A percentile compares a stretch with the other conserved stretches of the same genome.
phyloP scores from a whole-genome alignment of 306 rosid species.

The Citrullus amarus region DNA sequence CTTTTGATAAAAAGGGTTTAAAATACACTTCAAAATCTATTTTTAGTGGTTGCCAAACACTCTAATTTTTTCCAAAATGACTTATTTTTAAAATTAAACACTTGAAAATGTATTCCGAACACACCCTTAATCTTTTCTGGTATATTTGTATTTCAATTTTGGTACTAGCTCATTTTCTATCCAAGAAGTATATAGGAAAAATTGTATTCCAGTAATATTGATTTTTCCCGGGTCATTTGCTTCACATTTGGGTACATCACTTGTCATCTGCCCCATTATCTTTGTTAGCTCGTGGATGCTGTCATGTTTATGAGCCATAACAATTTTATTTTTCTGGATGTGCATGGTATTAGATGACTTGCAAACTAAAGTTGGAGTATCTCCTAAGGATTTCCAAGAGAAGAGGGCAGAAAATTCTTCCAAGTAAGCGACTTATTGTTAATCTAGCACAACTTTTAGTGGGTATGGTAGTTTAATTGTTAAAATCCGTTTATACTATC shows the following conservation, averaged over 20 bases:
- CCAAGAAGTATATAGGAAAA: neutral
- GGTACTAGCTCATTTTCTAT: neutral
- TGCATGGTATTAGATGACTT: neutral
- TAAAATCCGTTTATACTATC: neutral
- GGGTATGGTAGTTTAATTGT: neutral
- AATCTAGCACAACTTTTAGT: neutral
- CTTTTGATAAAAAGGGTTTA: too few relatives aligned
- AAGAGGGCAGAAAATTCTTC: neutral
- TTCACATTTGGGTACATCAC: constrained; percentile 4
- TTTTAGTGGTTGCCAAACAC: too few relatives aligned
- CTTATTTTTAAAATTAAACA: too few relatives aligned
- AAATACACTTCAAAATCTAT: too few relatives aligned
- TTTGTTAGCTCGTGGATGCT: neutral
- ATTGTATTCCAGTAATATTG: neutral
- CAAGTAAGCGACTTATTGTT: neutral
- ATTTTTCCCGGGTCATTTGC: neutral
- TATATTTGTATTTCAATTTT: neutral
- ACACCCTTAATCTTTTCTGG: neutral
- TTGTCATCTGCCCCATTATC: neutral
- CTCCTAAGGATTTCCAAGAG: neutral
- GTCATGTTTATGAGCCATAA: neutral
- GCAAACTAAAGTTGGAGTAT: neutral
- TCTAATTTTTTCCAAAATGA: too few relatives aligned
- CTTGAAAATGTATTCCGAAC: too few relatives aligned
- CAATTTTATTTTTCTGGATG: too few relatives aligned